These are phyloP conservation scores for Phaeosphaeriaceae sp. DNA, from an alignment of 2,329 filamentous ascomycete species.

Conservation along the genomic window DNA sequence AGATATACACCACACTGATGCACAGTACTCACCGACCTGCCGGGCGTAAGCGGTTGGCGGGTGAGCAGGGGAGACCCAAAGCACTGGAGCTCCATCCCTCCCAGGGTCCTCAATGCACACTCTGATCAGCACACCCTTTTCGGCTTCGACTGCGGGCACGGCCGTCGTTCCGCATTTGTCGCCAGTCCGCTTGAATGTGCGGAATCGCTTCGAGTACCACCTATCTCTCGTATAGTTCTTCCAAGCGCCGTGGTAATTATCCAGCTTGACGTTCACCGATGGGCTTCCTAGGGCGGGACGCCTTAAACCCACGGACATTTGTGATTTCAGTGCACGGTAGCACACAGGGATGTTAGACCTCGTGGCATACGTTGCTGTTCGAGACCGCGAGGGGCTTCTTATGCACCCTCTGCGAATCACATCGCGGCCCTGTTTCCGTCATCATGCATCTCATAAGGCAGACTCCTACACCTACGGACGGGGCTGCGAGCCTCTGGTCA, in stretches of 20 bases:
- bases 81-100: slow-evolving; percentile 10
- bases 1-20: slow-evolving; percentile 7
- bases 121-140: slow-evolving; percentile 8
- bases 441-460: slow-evolving; percentile 35
- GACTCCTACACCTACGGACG: slow-evolving; percentile 17
- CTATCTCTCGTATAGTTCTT: slow-evolving; percentile 4
- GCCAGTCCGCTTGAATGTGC: slow-evolving; percentile 1
- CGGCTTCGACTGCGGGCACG: slow-evolving; percentile 4
- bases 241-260: slow-evolving; percentile 25
- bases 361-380: slow-evolving; percentile 32
- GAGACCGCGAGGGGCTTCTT: slow-evolving; percentile 21
- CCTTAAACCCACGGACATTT: slow-evolving; percentile 21
- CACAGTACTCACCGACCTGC: slow-evolving; percentile 20
- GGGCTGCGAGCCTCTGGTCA: slow-evolving; percentile 13
- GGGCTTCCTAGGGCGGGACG: slow-evolving; percentile 12
- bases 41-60: slow-evolving; percentile 17
- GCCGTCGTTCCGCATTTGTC: slow-evolving; percentile 14
- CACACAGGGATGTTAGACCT: slow-evolving; percentile 24
- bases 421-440: slow-evolving; percentile 19
- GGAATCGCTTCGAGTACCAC: slow-evolving; percentile 14
- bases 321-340: slow-evolving; percentile 13
- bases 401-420: slow-evolving; percentile 23
- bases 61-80: slow-evolving; percentile 17
- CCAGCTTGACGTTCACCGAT: slow-evolving; percentile 22
- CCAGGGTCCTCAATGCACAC: neutral